phyloP scores from a whole-genome alignment of 163 green algal genomes.

The Coccomyxa subellipsoidea region DNA sequence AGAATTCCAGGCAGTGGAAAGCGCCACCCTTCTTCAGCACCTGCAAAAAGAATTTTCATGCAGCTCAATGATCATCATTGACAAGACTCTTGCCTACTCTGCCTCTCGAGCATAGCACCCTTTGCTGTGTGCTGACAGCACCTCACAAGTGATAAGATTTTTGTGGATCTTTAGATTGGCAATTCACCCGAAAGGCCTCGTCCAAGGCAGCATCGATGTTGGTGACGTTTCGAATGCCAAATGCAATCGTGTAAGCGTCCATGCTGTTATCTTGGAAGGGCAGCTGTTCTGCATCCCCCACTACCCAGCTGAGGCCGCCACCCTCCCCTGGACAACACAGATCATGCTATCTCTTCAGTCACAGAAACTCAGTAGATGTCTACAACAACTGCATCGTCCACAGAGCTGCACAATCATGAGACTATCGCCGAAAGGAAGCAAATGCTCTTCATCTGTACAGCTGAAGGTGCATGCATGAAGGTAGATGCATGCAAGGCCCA shows the following conservation, averaged over 20 bases:
- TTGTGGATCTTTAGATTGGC: not conserved
- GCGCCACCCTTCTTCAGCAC: constrained; percentile 57
- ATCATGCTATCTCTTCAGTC: too few relatives aligned
- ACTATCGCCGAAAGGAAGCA: too few relatives aligned
- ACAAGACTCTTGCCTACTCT: too few relatives aligned
- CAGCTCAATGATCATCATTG: too few relatives aligned
- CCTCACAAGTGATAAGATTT: too few relatives aligned
- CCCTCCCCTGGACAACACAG: not conserved
- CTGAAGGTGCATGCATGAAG: too few relatives aligned
- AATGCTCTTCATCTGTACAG: too few relatives aligned
- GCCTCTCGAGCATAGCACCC: not conserved
- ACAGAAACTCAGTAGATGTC: too few relatives aligned
- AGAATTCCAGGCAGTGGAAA: constrained; percentile 96
- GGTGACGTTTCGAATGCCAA: constrained; percentile 98
- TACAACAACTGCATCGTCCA: too few relatives aligned
- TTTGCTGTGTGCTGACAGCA: not conserved
- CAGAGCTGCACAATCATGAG: too few relatives aligned
- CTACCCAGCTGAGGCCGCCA: constrained; percentile 68
- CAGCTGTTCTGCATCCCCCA: constrained; percentile 88
- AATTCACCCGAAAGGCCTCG: constrained; percentile 62
- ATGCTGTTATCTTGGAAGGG: constrained; percentile 70
- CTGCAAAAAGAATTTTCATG: too few relatives aligned
- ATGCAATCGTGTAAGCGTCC: constrained; percentile 96
- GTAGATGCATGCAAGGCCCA: too few relatives aligned
- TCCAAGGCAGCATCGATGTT: constrained; percentile 70